Base-by-base conservation (phyloP, 805 yeast species). In the Teunomyces gatunensis region DNA sequence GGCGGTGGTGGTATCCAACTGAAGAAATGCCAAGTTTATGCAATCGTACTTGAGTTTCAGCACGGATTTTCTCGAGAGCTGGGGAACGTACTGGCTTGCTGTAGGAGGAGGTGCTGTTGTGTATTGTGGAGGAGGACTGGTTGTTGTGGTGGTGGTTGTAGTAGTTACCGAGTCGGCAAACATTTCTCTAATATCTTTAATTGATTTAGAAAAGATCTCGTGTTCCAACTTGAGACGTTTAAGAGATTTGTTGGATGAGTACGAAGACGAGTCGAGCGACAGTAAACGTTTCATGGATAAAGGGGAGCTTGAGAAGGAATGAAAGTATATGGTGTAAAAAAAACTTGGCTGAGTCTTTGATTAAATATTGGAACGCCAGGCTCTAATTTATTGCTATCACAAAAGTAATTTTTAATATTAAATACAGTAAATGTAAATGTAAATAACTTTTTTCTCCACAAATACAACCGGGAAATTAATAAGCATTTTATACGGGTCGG, bases 131-230 rank as follows among this genome's bases (percentile, higher is more conserved):
- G 30, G 40, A 5, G 45, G 23, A 44, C 27, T 36, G 21, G 34
- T 36, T 28, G 30, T 42, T 46, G 10, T 23, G 4, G 10, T 42
- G 27, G 28, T 44, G 44, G n/a, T 25, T 7, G 27, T 25, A 9
- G 6, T 39, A 33, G 34, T 45, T 28, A 47, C 52, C 30, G 28
- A 42, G 39, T 39, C 53, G 45, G 50, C 42, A 33, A 60, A 55
- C 63, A 60, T 59, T 18, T 50, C 43, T 42, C 59, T 63, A 6
- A 60, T 60, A 43, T 60, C 65, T 39, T 54, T 47, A 32, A 60
- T 58, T 15, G 63, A 56, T 21, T 55, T 58, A 43, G 60, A 56
- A 29, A 59, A 57, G 34, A 60, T 58, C 45, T 59, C 63, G 21
- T 54, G 47, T 37, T 59, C 63, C 13, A 60, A 43, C 39, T 49